A percentile compares a stretch with the other conserved stretches of the same genome.
These are phyloP conservation scores for Claviceps monticola DNA, from an alignment of 2,329 filamentous ascomycete species.

Conservation along the genomic window DNA sequence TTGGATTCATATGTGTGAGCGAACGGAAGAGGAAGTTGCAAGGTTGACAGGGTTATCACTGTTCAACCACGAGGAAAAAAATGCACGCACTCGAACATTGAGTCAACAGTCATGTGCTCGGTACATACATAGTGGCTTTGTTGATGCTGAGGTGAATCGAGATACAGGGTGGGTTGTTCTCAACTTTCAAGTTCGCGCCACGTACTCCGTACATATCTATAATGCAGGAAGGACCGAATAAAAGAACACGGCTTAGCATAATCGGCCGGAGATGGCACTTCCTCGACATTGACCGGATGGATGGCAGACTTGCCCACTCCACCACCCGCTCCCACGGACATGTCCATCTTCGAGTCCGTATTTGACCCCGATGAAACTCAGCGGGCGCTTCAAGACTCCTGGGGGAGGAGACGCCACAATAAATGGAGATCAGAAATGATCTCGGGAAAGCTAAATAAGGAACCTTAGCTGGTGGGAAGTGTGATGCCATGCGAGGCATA, in stretches of 20 bases:
- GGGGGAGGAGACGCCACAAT: constrained; percentile 34
- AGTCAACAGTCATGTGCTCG: too few relatives aligned
- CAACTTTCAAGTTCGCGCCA: too few relatives aligned
- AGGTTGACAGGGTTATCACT: too few relatives aligned
- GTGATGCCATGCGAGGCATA: not conserved
- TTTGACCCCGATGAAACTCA: constrained; percentile 38
- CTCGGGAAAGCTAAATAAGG: constrained; percentile 9
- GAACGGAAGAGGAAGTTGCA: too few relatives aligned
- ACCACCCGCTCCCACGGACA: constrained; percentile 24
- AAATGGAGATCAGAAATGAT: constrained; percentile 36
- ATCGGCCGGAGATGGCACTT: constrained; percentile 16
- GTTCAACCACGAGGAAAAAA: too few relatives aligned
- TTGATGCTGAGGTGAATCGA: too few relatives aligned
- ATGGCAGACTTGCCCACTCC: constrained; percentile 6
- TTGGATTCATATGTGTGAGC: too few relatives aligned
- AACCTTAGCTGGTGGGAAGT: not conserved
- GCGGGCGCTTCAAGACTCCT: constrained; percentile 31
- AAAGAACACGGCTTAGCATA: constrained; percentile 16
- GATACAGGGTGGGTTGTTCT: too few relatives aligned
- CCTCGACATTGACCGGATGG: constrained; percentile 10
- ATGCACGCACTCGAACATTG: too few relatives aligned
- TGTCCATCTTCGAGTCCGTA: constrained; percentile 38
- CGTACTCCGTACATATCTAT: too few relatives aligned
- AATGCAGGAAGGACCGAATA: too few relatives aligned
- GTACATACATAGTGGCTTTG: too few relatives aligned